These are phyloP conservation scores for Pontederia crassipes DNA, from an alignment of 176 grass and related monocot species.

Conservation along the genomic window DNA sequence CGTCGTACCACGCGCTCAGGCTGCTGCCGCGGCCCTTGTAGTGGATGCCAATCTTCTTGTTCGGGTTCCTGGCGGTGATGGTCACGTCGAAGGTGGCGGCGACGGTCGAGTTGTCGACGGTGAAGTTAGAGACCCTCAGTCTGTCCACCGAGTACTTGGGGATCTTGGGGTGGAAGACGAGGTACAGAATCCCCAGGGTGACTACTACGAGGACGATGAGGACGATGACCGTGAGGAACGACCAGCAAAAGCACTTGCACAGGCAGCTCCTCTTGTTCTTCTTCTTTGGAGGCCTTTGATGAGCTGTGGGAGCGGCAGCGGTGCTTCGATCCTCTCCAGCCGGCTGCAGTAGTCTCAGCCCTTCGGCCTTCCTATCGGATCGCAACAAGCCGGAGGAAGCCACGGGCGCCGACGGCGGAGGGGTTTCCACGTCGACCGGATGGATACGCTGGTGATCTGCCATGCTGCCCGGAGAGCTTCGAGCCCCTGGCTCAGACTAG, in stretches of 20 bases:
- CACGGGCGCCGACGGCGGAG: constrained; percentile 6
- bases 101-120: constrained; percentile 17
- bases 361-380: not conserved
- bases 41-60: constrained; percentile 59
- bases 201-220: constrained; percentile 37
- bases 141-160: constrained; percentile 59
- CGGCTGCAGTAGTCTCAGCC: not conserved
- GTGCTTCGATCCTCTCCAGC: not conserved
- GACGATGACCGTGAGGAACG: constrained; percentile 5
- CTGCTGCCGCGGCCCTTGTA: constrained; percentile 47
- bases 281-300: constrained; percentile 1
- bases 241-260: constrained; percentile 62
- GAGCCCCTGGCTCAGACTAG: no score
- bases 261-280: constrained; percentile 26
- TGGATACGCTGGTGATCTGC: constrained; percentile 51
- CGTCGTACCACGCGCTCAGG: constrained; percentile 45
- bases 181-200: constrained; percentile 55
- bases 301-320: not conserved
- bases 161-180: constrained; percentile 66
- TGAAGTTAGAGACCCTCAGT: constrained; percentile 40
- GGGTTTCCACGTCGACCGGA: constrained; percentile 29
- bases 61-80: constrained; percentile 51
- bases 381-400: constrained; percentile 10
- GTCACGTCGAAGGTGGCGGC: constrained; percentile 45
- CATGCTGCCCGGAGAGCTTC: constrained; percentile 10